Base-by-base conservation (phyloP, 345 rosid genomes). In the Excoecaria agallocha region DNA sequence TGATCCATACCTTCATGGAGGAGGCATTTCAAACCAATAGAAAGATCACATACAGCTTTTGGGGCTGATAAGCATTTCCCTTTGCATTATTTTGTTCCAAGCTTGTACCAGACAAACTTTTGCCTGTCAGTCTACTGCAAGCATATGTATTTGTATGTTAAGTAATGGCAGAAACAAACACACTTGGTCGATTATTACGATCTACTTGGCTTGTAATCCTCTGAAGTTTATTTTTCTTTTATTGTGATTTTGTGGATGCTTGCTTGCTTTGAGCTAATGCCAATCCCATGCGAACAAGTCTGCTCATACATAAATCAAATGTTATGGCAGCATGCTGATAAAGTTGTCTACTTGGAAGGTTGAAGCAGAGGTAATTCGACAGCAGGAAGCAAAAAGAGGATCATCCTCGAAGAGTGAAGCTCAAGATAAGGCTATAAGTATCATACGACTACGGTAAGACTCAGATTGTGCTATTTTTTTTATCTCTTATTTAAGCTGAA, bases 391-490 rank as follows among this genome's bases (percentile, higher is more conserved):
- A 9, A 94, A 87, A 82, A 80, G 89, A 79, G 98, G 98, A 30
- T 86, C 90, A 51, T 91, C 95, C 49, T 86, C 97, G 0, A 92
- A 94, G 84, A 94, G 89, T 86, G 94, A 92, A 86, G 98, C 97
- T 74, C 98, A 92, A 81, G 98, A 94, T 78, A 92, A 91, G 83
- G 97, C 89, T 71, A 73, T 92, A 80, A 85, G 92, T 70, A 67
- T 91, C 2, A 85, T 92, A 61, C 80, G 95, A 64, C 80, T 92
- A 56, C 91, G 94, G 98, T 94, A 77, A 80, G 92, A 66, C 54
- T 45, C 25, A 13, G 16, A 66, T 61, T 2, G 2, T 80, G 3
- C 64, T 68, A 49, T 17, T 45, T 10, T 61, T 41, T 17, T n/a
- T n/a, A n/a, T 45, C 15, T 45, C 0, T n/a, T 0, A 11, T 72